Conservation (phyloP, 306 rosid species). For the Cucurbita pepo region DNA sequence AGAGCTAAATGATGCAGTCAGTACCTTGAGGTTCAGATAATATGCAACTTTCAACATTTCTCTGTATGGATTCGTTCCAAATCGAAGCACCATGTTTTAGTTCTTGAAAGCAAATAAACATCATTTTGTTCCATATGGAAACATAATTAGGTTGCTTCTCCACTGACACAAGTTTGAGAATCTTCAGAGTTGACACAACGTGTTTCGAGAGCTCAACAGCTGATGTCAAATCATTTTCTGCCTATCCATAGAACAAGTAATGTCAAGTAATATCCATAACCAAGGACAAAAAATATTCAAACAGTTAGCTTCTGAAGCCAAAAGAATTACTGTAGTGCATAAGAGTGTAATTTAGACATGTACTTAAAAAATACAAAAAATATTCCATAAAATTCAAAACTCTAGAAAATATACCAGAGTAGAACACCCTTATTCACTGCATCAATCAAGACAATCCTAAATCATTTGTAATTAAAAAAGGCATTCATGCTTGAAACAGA, state of each 20-base stretch:
- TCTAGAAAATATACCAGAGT: background rate
- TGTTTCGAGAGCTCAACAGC: slow-evolving; percentile 61
- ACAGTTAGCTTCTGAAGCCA: background rate
- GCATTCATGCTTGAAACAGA: background rate
- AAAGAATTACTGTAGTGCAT: background rate
- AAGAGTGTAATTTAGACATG: background rate
- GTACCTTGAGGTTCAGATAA: slow-evolving; percentile 59
- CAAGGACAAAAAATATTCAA: background rate
- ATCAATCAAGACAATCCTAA: background rate
- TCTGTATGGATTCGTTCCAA: slow-evolving; percentile 54
- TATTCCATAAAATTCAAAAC: background rate
- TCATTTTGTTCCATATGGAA: slow-evolving; percentile 50
- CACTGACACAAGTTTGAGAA: slow-evolving; percentile 46
- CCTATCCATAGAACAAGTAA: slow-evolving; percentile 35
- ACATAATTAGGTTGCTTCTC: slow-evolving; percentile 60
- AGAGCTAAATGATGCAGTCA: slow-evolving; percentile 11
- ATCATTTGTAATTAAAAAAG: background rate
- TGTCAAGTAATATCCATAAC: slow-evolving; percentile 11
- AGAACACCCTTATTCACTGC: background rate
- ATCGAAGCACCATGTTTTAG: slow-evolving; percentile 61
- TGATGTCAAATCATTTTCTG: slow-evolving; percentile 46
- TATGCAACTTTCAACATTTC: slow-evolving; percentile 32
- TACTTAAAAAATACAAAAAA: background rate
- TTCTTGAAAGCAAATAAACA: slow-evolving; percentile 50
- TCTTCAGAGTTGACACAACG: slow-evolving; percentile 32